Base-by-base conservation (phyloP, 2,329 filamentous ascomycete species). In the Pseudogymnoascus sp. region DNA sequence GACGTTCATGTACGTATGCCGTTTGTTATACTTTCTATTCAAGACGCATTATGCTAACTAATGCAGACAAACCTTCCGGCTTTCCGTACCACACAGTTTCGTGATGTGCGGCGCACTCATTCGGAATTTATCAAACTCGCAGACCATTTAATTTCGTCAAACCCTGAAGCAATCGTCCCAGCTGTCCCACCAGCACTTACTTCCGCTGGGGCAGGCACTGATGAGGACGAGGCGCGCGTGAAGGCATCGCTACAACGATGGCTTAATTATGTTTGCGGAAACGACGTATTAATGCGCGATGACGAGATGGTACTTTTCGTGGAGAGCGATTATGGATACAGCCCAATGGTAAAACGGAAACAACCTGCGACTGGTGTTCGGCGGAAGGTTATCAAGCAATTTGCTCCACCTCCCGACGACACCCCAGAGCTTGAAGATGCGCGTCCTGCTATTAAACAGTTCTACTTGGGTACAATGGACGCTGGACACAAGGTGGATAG, bases 271-370 rank as follows among this genome's bases (percentile, higher is more conserved):
- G 89, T 99, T 19, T 96, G 94, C 77, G 85, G 84, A 70, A 97
- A 94, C 69, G 92, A 97, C 36, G 87, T 95, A 1, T 83, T 99
- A 6, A 96, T 96, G 80, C 86, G 89, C 65, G 94, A 99, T 73
- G 93, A 97, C 66, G 94, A 99, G 77, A 93, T 97, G 86, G 86
- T 97, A 4, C 87, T 97, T 64, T 99, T 99, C 70, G 92, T 99
- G n/a, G 94, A 99, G 77, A 96, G 91, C 72, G 94, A 99, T 74
- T 97, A 97, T 74, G 94, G 94, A 41, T 99, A 99, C 76, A 97
- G 92, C 71, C 94, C 94, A 1, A 89, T 97, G 71, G 88, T 97
- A 55, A 88, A 93, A 75, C 91, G 92, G 82, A 96, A 95, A 80
- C 94, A 99, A 75, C 94, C 94, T 22, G 94, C 94, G 7, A 99